These are phyloP conservation scores for Pestalotiopsis sp. DNA, from an alignment of 2,329 filamentous ascomycete species.

Conservation along the genomic window DNA sequence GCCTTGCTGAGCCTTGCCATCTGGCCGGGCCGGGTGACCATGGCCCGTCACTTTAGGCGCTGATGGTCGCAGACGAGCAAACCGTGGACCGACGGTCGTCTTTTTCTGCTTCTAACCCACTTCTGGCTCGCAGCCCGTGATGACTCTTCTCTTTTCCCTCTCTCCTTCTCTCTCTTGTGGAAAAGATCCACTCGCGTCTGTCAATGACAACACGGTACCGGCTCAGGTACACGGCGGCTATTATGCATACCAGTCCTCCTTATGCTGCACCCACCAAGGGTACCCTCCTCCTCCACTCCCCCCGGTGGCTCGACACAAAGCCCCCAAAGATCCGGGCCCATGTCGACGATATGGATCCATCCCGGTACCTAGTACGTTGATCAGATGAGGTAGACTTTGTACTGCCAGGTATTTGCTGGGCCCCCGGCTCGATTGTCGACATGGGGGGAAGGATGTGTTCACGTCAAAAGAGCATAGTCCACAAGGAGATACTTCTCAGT, in stretches of 20 bases:
- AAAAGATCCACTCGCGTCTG: constrained; percentile 4
- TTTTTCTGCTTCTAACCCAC: constrained; percentile 3
- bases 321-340: constrained; percentile 16
- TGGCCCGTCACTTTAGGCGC: constrained; percentile 21
- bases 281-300: constrained; percentile 8
- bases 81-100: constrained; percentile 14
- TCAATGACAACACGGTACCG: neutral
- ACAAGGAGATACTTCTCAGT: constrained; percentile 14
- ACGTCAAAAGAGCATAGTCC: constrained; percentile 13
- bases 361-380: constrained; percentile 13
- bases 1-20: constrained; percentile 20
- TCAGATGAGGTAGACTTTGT: constrained; percentile 9
- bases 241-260: constrained; percentile 22
- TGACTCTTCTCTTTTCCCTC: neutral
- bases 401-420: constrained; percentile 3
- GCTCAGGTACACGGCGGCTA: constrained; percentile 22
- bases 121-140: neutral
- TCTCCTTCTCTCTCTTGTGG: neutral
- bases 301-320: constrained; percentile 21
- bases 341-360: constrained; percentile 12
- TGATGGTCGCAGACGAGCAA: constrained; percentile 16
- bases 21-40: constrained; percentile 11
- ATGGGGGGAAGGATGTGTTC: constrained; percentile 1
- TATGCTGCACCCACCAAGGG: constrained; percentile 12
- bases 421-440: neutral